Base-by-base conservation (phyloP, 257 asterid species). In the Rubia yunnanensis region DNA sequence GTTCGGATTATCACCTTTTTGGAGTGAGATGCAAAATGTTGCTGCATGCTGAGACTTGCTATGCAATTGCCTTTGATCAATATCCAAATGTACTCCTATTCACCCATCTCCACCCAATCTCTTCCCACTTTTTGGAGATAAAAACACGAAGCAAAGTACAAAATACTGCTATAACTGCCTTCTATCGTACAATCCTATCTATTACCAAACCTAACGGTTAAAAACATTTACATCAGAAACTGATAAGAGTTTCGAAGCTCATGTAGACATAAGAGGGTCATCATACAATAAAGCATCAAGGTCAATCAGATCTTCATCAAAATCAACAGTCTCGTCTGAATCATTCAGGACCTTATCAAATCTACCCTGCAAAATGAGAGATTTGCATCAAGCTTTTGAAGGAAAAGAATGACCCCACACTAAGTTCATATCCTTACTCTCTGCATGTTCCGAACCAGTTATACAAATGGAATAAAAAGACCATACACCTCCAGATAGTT, bases 241-340 rank as follows among this genome's bases (percentile, higher is more conserved):
- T 7, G 18, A 58, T 14, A 4, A 13, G 24, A 1, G 39, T 54
- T 80, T 72, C 17, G 52, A 83, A 23, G 73, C 61, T 65, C 72
- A 55, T 62, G 76, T 60, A 36, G 80, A 63, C 89, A 83, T 81
- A 72, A 77, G 75, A 55, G 82, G 78, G 31, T 89, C 96, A 41
- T 89, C 96, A 8, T 79, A 88, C 79, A 89, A 76, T 63, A 92
- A 69, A 49, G 87, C 86, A 73, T 81, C 91, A 65, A 92, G 77
- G 72, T 87, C 91, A 5, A 92, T 76, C 53, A 92, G 62, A 63
- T 91, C 96, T 27, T 84, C 86, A 23, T 81, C 86, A 59, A 82
- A 78, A 77, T 85, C 92, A 34, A 61, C 73, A 27, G 79, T 68
- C 46, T 76, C 84, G 24, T 74, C 87, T 14, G 80, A 77, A 73